phyloP scores from a whole-genome alignment of 495 filamentous ascomycete species.

The Daldinia bambusicola region DNA sequence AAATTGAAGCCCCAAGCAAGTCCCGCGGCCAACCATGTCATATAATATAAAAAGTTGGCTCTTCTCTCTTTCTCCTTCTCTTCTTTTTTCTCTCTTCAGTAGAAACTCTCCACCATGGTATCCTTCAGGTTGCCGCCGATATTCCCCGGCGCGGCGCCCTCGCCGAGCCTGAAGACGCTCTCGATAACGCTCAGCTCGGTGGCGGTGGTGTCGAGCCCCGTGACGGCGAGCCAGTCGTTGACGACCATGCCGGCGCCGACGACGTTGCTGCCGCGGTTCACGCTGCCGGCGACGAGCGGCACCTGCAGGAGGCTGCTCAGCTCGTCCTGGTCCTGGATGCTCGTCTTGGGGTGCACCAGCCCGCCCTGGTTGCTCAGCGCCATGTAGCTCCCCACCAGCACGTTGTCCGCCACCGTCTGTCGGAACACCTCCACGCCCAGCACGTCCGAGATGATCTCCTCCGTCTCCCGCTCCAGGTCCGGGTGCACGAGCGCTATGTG shows the following conservation, averaged over 20 bases:
- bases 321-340: slow-evolving; percentile 97
- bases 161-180: slow-evolving; percentile 91
- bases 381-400: slow-evolving; percentile 96
- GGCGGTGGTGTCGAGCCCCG: slow-evolving; percentile 93
- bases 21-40: neutral
- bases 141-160: slow-evolving; percentile 78
- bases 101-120: slow-evolving; percentile 98
- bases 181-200: slow-evolving; percentile 96
- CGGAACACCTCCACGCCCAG: slow-evolving; percentile 98
- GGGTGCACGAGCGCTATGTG: slow-evolving; percentile 96
- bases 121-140: slow-evolving; percentile 90
- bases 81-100: slow-evolving; percentile 70
- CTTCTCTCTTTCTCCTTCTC: too few species aligned
- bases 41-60: neutral
- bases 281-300: slow-evolving; percentile 89
- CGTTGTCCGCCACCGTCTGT: slow-evolving; percentile 96
- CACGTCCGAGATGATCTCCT: slow-evolving; percentile 95
- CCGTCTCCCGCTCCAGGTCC: slow-evolving; percentile 95
- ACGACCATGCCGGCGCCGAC: slow-evolving; percentile 98
- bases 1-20: slow-evolving; percentile 11
- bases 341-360: slow-evolving; percentile 96
- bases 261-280: slow-evolving; percentile 92
- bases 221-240: slow-evolving; percentile 99
- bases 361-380: slow-evolving; percentile 94
- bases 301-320: slow-evolving; percentile 93